Evolutionary conservation across 768 basidiomycete species (phyloP).

Genomic region (Favolaschia claudopus): DNA sequence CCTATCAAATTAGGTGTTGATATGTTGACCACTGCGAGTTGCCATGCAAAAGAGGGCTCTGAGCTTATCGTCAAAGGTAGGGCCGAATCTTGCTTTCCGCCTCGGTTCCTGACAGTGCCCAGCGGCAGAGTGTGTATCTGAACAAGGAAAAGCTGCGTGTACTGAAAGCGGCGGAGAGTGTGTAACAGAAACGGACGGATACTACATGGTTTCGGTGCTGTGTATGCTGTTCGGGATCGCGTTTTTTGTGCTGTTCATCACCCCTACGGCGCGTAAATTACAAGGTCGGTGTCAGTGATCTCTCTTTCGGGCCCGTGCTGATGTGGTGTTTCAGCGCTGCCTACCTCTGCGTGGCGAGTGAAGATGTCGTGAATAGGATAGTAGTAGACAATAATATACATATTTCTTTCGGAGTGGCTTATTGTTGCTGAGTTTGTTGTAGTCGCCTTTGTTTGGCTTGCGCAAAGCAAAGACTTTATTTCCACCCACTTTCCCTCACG

Average conservation of each 20-base stretch:
- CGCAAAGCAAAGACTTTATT: conserved; percentile 32
- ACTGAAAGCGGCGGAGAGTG: conserved; percentile 79
- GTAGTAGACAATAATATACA: conserved; percentile 10
- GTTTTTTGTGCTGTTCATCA: conserved; percentile 77
- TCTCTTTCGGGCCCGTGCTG: conserved; percentile 5
- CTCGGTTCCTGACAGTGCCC: conserved; percentile 17
- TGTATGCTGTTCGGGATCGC: conserved; percentile 81
- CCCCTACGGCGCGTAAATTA: conserved; percentile 84
- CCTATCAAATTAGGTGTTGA: conserved; percentile 96
- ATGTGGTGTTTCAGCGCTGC: conserved; percentile 58
- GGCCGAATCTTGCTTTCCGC: conserved; percentile 4
- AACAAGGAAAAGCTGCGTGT: conserved; percentile 86
- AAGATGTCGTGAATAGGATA: conserved; percentile 48
- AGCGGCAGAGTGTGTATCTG: conserved; percentile 92
- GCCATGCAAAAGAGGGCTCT: conserved; percentile 68
- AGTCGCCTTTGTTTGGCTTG: conserved; percentile 7
- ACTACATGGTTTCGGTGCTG: conserved; percentile 83
- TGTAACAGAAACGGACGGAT: conserved; percentile 88
- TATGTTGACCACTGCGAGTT: conserved; percentile 84
- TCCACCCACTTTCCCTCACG: conserved; percentile 45
- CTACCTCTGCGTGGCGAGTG: conserved; percentile 76
- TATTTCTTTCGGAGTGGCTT: not conserved
- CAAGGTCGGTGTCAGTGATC: conserved; percentile 67
- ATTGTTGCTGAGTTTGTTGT: too few relatives aligned
- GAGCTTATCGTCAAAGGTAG: conserved; percentile 65